phyloP scores from a whole-genome alignment of 2,329 filamentous ascomycete species.

The Didymella exigua region DNA sequence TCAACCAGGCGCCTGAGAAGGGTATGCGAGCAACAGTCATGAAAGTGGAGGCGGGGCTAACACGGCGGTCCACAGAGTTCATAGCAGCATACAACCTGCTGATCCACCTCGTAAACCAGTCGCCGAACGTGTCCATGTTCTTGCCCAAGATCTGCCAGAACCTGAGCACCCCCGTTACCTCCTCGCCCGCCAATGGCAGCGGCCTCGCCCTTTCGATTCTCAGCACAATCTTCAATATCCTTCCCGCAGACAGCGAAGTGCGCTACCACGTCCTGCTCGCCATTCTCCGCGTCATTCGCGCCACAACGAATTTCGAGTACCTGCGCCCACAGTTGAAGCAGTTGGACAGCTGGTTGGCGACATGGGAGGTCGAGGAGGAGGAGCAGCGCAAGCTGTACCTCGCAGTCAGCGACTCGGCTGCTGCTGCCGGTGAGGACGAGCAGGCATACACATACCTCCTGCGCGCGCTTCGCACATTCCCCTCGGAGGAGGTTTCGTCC shows the following conservation, averaged over 20 bases:
- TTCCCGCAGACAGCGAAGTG: slow-evolving; percentile 68
- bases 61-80: slow-evolving; percentile 67
- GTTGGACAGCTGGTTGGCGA: slow-evolving; percentile 78
- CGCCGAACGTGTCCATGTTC: slow-evolving; percentile 82
- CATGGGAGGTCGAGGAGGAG: slow-evolving; percentile 83
- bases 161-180: slow-evolving; percentile 80
- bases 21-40: slow-evolving; percentile 50
- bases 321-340: slow-evolving; percentile 83
- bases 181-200: slow-evolving; percentile 82
- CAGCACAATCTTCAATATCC: slow-evolving; percentile 98
- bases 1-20: slow-evolving; percentile 91
- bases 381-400: slow-evolving; percentile 85
- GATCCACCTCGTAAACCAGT: slow-evolving; percentile 88
- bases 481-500: slow-evolving; percentile 61
- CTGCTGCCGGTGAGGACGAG: slow-evolving; percentile 77
- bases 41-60: slow-evolving; percentile 29
- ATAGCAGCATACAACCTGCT: slow-evolving; percentile 96
- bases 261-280: slow-evolving; percentile 90
- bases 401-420: slow-evolving; percentile 79
- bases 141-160: slow-evolving; percentile 88
- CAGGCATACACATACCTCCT: slow-evolving; percentile 75
- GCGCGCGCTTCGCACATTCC: slow-evolving; percentile 78
- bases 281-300: slow-evolving; percentile 82
- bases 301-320: slow-evolving; percentile 72
- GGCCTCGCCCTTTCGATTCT: slow-evolving; percentile 88